Base-by-base conservation (phyloP, 345 rosid species). In the Physaria fendleri region DNA sequence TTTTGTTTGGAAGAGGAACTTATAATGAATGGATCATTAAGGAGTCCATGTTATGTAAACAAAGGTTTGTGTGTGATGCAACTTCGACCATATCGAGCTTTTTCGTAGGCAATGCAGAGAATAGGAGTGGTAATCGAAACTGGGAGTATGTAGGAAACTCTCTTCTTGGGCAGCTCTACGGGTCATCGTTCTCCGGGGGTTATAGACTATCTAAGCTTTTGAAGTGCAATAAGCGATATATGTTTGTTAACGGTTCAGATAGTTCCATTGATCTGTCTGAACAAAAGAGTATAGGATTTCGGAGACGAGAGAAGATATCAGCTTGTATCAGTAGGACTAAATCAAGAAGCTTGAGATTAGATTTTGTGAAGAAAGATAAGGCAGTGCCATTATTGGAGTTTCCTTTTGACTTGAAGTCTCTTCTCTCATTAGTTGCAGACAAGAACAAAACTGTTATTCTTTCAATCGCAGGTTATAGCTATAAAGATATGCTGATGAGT, bases 401-500 rank as follows among this genome's bases (percentile, higher is more conserved):
- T 68, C 84, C 87, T 66, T 77, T 74, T 76, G 77, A 89, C 25
- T 35, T 89, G 34, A 83, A 81, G 75, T 81, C 84, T 29, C 89
- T 89, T 41, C 94, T 93, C 52, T 71, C 78, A 1, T 24, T 71
- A 55, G 49, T 59, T 62, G 94, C 88, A 34, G 97, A 87, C 71
- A 66, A 78, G 69, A 89, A 83, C 54, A 79, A 64, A 64, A 81
- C 90, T 21, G 37, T 89, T 68, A 82, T 93, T 62, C 91, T 93
- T 56, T 73, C 89, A 32, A 74, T 93, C 59, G 91, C 94, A 68
- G 99, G 99, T 62, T 81, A 76, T 76, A 93, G 99, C 58, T 89
- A 89, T 45, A 87, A 80, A 75, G 99, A 89, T 72, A 83, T 89
- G 97, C 43, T 89, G 72, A 89, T 93, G 97, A 93, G 89, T 77